These are phyloP conservation scores for Saccharomycodes ludwigii DNA, from an alignment of 805 yeast species.

Conservation along the genomic window DNA sequence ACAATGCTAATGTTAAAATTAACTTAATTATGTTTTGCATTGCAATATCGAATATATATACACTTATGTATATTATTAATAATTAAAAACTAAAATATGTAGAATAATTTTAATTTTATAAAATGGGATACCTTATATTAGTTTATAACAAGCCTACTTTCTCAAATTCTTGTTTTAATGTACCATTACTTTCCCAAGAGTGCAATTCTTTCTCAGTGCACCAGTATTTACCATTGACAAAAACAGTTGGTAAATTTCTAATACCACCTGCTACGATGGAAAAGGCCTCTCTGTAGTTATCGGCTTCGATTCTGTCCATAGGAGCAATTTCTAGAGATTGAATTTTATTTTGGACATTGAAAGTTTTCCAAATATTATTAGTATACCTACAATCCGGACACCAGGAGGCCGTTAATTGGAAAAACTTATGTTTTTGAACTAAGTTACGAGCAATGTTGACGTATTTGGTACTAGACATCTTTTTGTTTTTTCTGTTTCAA, in stretches of 20 bases:
- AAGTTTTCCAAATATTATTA: slow-evolving; percentile 39
- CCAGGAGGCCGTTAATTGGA: slow-evolving; percentile 62
- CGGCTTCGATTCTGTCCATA: slow-evolving; percentile 15
- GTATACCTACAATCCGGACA: slow-evolving; percentile 71
- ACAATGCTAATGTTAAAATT: no score
- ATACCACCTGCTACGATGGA: slow-evolving; percentile 17
- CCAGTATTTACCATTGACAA: slow-evolving; percentile 22
- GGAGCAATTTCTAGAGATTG: slow-evolving; percentile 37
- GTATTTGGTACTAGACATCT: slow-evolving; percentile 4
- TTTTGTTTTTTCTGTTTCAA: neutral
- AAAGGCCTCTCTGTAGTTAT: slow-evolving; percentile 22
- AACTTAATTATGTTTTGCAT: no score
- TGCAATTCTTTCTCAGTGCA: slow-evolving; percentile 23
- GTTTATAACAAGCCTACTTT: slow-evolving; percentile 16
- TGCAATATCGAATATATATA: no score
- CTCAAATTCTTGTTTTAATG: slow-evolving; percentile 15
- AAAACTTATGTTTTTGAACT: slow-evolving; percentile 26
- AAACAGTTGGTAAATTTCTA: slow-evolving; percentile 23
- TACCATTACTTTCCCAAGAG: slow-evolving; percentile 15
- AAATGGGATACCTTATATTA: no score
- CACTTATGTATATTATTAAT: no score
- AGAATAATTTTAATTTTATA: no score
- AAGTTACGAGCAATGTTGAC: slow-evolving; percentile 4
- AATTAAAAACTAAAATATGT: no score
- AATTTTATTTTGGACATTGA: slow-evolving; percentile 37